A percentile compares a stretch with the other conserved stretches of the same genome.
These are phyloP conservation scores for Castanospermum australe DNA, from an alignment of 306 rosid species.

Conservation along the genomic window DNA sequence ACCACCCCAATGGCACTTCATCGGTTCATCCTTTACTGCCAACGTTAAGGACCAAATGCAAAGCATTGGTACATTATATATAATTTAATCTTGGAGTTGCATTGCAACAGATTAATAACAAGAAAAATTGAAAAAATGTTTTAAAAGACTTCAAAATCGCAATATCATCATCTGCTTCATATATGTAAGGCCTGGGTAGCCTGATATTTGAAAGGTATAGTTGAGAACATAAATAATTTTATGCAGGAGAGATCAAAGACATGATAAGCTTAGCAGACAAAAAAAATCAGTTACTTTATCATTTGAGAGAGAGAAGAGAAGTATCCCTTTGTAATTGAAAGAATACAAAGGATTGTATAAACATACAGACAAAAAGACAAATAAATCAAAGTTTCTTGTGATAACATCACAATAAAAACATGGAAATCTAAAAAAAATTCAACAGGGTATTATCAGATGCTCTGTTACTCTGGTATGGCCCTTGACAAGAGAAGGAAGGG, in stretches of 20 bases:
- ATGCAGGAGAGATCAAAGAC: neutral
- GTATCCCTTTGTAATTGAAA: neutral
- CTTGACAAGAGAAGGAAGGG: neutral
- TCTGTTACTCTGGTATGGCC: neutral
- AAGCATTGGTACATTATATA: neutral
- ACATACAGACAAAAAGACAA: neutral
- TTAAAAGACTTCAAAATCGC: neutral
- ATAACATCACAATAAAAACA: neutral
- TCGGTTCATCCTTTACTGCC: neutral
- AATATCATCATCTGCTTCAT: too few species aligned
- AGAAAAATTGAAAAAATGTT: too few species aligned
- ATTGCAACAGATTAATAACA: neutral
- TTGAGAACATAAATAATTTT: too few species aligned
- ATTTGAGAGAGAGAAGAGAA: neutral
- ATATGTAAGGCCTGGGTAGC: too few species aligned
- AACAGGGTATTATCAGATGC: neutral
- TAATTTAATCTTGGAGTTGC: neutral
- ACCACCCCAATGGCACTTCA: neutral
- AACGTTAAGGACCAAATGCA: neutral
- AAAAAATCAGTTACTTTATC: neutral
- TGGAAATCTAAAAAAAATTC: neutral
- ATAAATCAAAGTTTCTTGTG: neutral
- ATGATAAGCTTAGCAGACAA: neutral
- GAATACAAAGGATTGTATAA: neutral
- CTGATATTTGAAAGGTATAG: too few species aligned